A percentile compares a stretch with the other conserved stretches of the same genome.
Conservation (phyloP, 352 stramenopile genomes). For the Globisporangium polare region DNA sequence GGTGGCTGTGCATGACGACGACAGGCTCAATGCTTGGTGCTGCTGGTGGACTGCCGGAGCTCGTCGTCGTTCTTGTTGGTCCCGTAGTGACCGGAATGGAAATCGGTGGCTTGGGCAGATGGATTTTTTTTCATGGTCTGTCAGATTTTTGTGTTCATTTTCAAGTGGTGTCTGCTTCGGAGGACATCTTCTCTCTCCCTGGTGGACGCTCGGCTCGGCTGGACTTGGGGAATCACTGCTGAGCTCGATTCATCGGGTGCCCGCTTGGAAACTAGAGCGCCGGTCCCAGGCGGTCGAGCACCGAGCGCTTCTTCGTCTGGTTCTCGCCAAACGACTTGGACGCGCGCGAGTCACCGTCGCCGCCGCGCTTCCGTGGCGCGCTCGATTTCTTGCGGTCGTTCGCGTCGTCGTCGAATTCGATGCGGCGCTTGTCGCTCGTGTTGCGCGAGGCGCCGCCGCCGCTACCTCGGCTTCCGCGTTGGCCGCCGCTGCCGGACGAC, state of each 20-base stretch:
- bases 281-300: constrained; percentile 79
- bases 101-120: neutral
- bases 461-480: constrained; percentile 12
- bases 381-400: constrained; percentile 23
- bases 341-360: constrained; percentile 25
- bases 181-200: neutral
- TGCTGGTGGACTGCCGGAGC: neutral
- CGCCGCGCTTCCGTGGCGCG: constrained; percentile 14
- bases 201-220: neutral
- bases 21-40: neutral
- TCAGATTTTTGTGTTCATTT: constrained; percentile 5
- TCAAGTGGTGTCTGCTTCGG: neutral
- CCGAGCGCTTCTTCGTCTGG: constrained; percentile 77
- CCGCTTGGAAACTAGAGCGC: constrained; percentile 30
- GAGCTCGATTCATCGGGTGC: neutral
- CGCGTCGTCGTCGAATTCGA: constrained; percentile 49
- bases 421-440: constrained; percentile 42
- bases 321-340: constrained; percentile 48
- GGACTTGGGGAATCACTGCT: neutral
- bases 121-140: neutral
- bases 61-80: neutral
- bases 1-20: neutral
- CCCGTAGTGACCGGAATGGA: neutral
- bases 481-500: neutral
- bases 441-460: constrained; percentile 19